These are phyloP conservation scores for Leucocoprinus sp. DNA, from an alignment of 768 basidiomycete genomes.

Conservation along the genomic window DNA sequence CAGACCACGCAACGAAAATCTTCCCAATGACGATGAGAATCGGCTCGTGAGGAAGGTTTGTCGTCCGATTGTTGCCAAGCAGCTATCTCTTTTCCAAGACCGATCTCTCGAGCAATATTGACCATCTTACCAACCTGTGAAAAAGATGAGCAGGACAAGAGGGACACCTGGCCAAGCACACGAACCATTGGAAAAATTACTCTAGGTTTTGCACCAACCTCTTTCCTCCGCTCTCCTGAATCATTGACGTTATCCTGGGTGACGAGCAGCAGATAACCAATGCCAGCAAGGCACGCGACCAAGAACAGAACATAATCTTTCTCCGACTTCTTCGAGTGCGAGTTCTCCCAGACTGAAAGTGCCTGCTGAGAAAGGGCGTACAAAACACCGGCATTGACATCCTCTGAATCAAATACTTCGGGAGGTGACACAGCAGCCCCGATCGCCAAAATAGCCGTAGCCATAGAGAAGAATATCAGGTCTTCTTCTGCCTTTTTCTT, in stretches of 20 bases:
- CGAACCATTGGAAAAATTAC: constrained; percentile 24
- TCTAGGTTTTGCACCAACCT: constrained; percentile 3
- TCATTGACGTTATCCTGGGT: constrained; percentile 7
- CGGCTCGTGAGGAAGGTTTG: constrained; percentile 10
- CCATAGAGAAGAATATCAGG: constrained; percentile 49
- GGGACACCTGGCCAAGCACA: neutral
- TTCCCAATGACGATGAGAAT: constrained; percentile 8
- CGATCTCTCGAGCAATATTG: constrained; percentile 55
- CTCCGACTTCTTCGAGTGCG: constrained; percentile 12
- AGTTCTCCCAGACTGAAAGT: constrained; percentile 27
- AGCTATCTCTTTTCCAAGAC: constrained; percentile 49
- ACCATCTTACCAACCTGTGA: constrained; percentile 66
- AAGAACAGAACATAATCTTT: constrained; percentile 36
- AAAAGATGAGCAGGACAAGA: neutral
- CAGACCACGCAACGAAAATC: constrained; percentile 41
- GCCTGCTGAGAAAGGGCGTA: constrained; percentile 32
- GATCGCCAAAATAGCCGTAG: constrained; percentile 51
- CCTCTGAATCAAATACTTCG: constrained; percentile 6
- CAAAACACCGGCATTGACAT: constrained; percentile 22
- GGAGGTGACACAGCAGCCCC: constrained; percentile 29
- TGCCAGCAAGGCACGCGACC: constrained; percentile 47
- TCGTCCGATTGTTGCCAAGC: constrained; percentile 23
- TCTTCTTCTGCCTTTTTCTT: constrained; percentile 9
- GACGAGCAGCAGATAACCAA: constrained; percentile 27
- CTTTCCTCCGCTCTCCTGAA: constrained; percentile 5